These are phyloP conservation scores for Podaxis rugospora DNA, from an alignment of 768 basidiomycete species.

Conservation along the genomic window DNA sequence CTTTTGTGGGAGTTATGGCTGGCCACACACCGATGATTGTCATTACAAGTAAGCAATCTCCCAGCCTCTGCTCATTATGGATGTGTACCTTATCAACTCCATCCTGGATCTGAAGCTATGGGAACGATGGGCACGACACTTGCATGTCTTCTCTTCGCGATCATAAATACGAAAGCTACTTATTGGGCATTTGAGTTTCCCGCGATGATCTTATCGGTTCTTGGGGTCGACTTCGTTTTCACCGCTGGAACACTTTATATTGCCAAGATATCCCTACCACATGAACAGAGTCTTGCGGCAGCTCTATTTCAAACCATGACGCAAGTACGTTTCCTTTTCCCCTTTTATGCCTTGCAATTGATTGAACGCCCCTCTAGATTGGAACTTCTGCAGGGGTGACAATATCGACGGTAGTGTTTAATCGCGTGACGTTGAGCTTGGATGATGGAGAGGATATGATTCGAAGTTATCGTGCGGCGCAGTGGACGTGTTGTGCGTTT, in stretches of 20 bases:
- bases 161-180: conserved; percentile 49
- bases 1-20: conserved; percentile 58
- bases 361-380: conserved; percentile 34
- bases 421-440: conserved; percentile 35
- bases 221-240: conserved; percentile 79
- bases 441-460: conserved; percentile 31
- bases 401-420: conserved; percentile 67
- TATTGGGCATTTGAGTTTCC: conserved; percentile 82
- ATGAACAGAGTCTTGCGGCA: conserved; percentile 75
- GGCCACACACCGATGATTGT: conserved; percentile 49
- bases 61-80: no score
- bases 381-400: conserved; percentile 70
- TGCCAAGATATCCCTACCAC: conserved; percentile 57
- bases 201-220: conserved; percentile 55
- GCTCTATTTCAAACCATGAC: conserved; percentile 81
- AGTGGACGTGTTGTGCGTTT: conserved; percentile 64
- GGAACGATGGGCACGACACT: conserved; percentile 57
- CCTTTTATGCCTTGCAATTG: not conserved
- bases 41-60: conserved; percentile 44
- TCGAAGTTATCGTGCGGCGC: conserved; percentile 55
- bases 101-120: conserved; percentile 11
- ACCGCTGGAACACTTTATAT: conserved; percentile 71
- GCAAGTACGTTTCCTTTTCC: conserved; percentile 37
- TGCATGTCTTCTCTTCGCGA: conserved; percentile 63
- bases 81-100: not conserved